These are phyloP conservation scores for Bathelium albidoporum DNA, from an alignment of 495 filamentous ascomycete species.

Conservation along the genomic window DNA sequence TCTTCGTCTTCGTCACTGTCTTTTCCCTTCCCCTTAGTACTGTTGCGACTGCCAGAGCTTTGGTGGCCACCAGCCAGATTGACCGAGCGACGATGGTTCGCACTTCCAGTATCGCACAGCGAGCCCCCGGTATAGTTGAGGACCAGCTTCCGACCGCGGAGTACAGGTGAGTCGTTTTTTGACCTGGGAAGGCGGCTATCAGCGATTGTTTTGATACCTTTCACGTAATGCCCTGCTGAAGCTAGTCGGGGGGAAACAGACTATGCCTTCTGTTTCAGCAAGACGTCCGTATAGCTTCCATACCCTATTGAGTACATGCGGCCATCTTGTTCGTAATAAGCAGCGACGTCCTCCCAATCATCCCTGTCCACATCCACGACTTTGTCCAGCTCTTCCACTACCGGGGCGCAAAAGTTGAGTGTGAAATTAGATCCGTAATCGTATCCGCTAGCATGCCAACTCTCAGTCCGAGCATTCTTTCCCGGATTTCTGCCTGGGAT, in stretches of 20 bases:
- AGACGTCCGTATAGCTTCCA: constrained; percentile 20
- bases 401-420: constrained; percentile 82
- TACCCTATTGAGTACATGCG: constrained; percentile 81
- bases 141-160: constrained; percentile 82
- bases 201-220: constrained; percentile 12
- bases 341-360: constrained; percentile 73
- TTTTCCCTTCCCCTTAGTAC: neutral
- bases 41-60: neutral
- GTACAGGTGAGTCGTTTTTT: constrained; percentile 55
- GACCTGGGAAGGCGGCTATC: constrained; percentile 38
- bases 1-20: constrained; percentile 9
- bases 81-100: neutral
- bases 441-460: constrained; percentile 75
- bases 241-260: neutral
- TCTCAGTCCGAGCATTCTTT: constrained; percentile 52
- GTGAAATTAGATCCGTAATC: constrained; percentile 90
- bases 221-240: neutral
- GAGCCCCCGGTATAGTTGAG: constrained; percentile 88
- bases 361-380: constrained; percentile 48
- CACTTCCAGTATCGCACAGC: constrained; percentile 46
- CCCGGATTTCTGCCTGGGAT: constrained; percentile 48
- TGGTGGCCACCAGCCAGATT: neutral
- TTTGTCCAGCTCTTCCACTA: constrained; percentile 64
- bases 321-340: constrained; percentile 67
- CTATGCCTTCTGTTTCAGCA: neutral